These are phyloP conservation scores for Colletotrichum agaves DNA, from an alignment of 2,329 filamentous ascomycete genomes.

Conservation along the genomic window DNA sequence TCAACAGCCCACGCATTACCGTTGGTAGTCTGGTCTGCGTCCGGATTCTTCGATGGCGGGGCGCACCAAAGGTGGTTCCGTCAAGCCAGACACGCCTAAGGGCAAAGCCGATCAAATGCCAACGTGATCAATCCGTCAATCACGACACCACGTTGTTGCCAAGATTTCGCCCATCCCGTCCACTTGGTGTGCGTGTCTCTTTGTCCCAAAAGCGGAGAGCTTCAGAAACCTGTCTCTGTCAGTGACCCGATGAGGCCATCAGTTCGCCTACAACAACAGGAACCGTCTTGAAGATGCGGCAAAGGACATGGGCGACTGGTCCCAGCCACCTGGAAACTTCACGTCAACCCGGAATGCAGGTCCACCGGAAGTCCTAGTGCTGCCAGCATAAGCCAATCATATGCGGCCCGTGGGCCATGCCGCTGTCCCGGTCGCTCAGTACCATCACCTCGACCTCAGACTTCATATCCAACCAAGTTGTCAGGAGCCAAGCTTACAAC, in stretches of 20 bases:
- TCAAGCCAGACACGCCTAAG: constrained; percentile 9
- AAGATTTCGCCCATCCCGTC: neutral
- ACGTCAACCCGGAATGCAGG: constrained; percentile 9
- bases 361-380: constrained; percentile 6
- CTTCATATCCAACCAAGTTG: neutral
- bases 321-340: constrained; percentile 33
- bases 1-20: neutral
- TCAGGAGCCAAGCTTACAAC: neutral
- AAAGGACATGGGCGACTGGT: constrained; percentile 10
- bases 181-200: neutral
- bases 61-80: constrained; percentile 18
- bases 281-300: neutral
- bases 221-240: neutral
- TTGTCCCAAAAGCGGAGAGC: neutral
- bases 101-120: constrained; percentile 26
- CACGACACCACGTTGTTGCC: constrained; percentile 28
- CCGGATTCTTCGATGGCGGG: constrained; percentile 16
- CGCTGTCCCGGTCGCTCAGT: neutral
- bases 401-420: neutral
- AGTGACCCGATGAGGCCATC: neutral
- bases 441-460: neutral
- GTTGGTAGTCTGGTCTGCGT: constrained; percentile 3
- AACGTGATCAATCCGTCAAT: constrained; percentile 19
- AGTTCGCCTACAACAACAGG: neutral
- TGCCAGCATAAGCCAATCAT: constrained; percentile 11